Evolutionary conservation across 805 yeast species (phyloP).

Genomic region (Brettanomyces bruxellensis): DNA sequence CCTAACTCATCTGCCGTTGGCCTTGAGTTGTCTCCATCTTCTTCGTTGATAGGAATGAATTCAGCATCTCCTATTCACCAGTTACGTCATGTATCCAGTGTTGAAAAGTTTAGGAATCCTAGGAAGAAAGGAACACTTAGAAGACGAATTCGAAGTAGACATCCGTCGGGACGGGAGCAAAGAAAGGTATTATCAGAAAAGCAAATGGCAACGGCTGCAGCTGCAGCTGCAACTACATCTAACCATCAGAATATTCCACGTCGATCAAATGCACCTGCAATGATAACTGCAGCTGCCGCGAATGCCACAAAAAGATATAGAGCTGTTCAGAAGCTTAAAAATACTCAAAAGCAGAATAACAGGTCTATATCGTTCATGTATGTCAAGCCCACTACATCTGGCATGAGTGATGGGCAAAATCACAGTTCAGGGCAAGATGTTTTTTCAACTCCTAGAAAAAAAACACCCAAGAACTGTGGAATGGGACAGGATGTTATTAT

Average conservation of each 20-base stretch:
- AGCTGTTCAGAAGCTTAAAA: not conserved
- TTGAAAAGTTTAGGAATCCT: not conserved
- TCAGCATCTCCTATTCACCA: too few relatives aligned
- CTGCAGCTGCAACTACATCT: conserved; percentile 21
- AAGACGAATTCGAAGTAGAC: not conserved
- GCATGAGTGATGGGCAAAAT: too few relatives aligned
- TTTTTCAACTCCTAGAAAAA: too few relatives aligned
- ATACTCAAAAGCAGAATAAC: not conserved
- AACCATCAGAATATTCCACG: conserved; percentile 10
- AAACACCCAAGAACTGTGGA: too few relatives aligned
- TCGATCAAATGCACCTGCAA: conserved; percentile 9
- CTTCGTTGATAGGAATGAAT: too few relatives aligned
- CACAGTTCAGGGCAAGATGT: too few relatives aligned
- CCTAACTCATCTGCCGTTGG: too few relatives aligned
- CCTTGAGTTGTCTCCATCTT: too few relatives aligned
- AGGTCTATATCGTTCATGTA: too few relatives aligned
- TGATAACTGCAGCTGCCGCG: not conserved
- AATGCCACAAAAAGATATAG: not conserved
- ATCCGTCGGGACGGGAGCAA: not conserved
- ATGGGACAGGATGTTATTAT: too few relatives aligned
- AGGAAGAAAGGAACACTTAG: not conserved
- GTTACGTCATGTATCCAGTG: not conserved
- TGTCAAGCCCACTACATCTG: too few relatives aligned
- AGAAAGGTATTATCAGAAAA: conserved; percentile 13
- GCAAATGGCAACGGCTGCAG: conserved; percentile 21